phyloP scores from a whole-genome alignment of 805 yeast genomes.

The Wickerhamiella brachini region DNA sequence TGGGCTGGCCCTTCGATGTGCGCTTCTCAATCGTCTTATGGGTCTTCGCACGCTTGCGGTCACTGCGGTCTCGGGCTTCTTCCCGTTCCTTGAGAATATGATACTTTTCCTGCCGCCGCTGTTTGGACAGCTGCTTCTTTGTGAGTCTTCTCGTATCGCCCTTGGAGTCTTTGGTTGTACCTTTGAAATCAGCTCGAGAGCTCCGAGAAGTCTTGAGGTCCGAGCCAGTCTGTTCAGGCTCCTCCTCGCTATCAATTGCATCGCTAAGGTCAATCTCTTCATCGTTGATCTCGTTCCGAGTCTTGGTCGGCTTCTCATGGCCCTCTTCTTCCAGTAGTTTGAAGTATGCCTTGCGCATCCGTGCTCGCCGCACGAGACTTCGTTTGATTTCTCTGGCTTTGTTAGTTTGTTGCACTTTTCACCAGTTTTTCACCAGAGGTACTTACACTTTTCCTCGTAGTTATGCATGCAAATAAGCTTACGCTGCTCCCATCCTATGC shows the following conservation, averaged over 20 bases:
- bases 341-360: slow-evolving; percentile 68
- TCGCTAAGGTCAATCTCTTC: slow-evolving; percentile 7
- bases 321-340: slow-evolving; percentile 68
- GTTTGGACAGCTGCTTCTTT: slow-evolving; percentile 27
- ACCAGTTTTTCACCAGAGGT: neutral
- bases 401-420: slow-evolving; percentile 6
- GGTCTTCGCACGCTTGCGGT: slow-evolving; percentile 30
- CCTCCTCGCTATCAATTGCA: slow-evolving; percentile 13
- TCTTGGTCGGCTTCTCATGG: slow-evolving; percentile 34
- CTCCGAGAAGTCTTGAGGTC: slow-evolving; percentile 3
- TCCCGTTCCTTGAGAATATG: slow-evolving; percentile 30
- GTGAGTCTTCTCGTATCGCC: slow-evolving; percentile 14
- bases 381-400: slow-evolving; percentile 54
- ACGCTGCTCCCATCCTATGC: neutral
- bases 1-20: slow-evolving; percentile 73
- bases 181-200: no score
- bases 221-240: slow-evolving; percentile 8
- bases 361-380: slow-evolving; percentile 65
- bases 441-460: neutral
- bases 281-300: slow-evolving; percentile 5
- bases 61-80: slow-evolving; percentile 29
- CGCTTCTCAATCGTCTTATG: slow-evolving; percentile 35
- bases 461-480: neutral
- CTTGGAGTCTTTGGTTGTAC: slow-evolving; percentile 12
- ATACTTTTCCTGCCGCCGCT: slow-evolving; percentile 32